Base-by-base conservation (phyloP, 495 filamentous ascomycete genomes). In the Paragyromitra xinjiangensis region DNA sequence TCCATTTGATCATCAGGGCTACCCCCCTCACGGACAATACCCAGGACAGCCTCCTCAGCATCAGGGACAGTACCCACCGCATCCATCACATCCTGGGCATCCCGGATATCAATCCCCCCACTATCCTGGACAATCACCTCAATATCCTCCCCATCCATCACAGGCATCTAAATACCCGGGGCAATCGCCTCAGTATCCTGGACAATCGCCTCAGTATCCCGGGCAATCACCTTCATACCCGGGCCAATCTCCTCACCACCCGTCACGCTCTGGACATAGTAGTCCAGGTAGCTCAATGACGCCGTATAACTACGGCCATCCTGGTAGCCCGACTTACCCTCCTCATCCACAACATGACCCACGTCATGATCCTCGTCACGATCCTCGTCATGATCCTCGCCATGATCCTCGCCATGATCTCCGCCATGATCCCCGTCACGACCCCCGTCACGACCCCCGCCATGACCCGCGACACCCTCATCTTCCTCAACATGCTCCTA, bases 1-100 rank as follows among this genome's bases (percentile, higher is more conserved):
- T 42, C 78, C 79, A 11, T 81, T 81, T 11, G 80, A 81, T 22
- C 74, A 78, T 40, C 75, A 68, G 26, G 75, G 75, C n/a, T 75
- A 78, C 53, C 55, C 75, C 19, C 53, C 70, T 7, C 75, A 78
- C 75, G 62, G 59, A 24, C 73, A 78, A 39, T 75, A 79, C 40
- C 45, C 77, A 22, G 77, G 73, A 14, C 77, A 73, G n/a, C 53
- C 74, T 24, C 69, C 68, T n/a, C 67, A 66, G 14, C 78, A 78
- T 7, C 69, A 77, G 6, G 77, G 78, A 19, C 78, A 79, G 22
- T 77, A 77, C 39, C 78, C 78, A 5, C 63, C 64, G 3, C 77
- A 78, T 16, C 64, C 73, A 45, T 64, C 73, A 2, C 77, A 78
- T 44, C 77, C 73, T 5, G 61, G 59, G 1, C 77, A 79, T 26